These are phyloP conservation scores for Colletotrichum sansevieriae DNA, from an alignment of 2,329 filamentous ascomycete genomes.

Conservation along the genomic window DNA sequence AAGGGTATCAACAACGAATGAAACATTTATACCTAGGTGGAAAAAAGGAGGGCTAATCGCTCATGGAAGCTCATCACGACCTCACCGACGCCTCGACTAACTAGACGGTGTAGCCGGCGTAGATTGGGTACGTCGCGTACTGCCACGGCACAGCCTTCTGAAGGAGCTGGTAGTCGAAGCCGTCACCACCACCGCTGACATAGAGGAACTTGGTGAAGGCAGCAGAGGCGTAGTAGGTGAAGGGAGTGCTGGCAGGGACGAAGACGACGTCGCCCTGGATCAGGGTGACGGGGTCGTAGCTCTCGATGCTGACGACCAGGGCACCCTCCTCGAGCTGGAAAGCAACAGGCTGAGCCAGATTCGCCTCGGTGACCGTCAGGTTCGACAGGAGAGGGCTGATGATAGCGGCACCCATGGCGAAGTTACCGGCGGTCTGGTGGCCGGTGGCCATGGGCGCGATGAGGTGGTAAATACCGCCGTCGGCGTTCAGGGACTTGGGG, in stretches of 20 bases:
- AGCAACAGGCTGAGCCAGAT: constrained; percentile 34
- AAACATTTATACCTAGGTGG: constrained; percentile 19
- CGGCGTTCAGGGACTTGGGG: constrained; percentile 57
- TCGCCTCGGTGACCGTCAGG: constrained; percentile 23
- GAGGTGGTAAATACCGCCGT: constrained; percentile 55
- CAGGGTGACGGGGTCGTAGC: constrained; percentile 44
- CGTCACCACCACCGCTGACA: constrained; percentile 45
- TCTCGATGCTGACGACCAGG: constrained; percentile 43
- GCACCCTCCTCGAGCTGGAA: constrained; percentile 48
- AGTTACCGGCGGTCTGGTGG: constrained; percentile 55
- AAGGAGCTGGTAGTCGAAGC: constrained; percentile 45
- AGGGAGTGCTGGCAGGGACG: constrained; percentile 43
- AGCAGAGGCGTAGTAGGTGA: constrained; percentile 45
- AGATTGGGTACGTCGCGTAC: constrained; percentile 28
- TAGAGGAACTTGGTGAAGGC: constrained; percentile 47
- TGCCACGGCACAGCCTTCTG: constrained; percentile 22
- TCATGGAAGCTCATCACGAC: neutral
- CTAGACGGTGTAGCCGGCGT: constrained; percentile 26
- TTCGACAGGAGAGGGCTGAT: constrained; percentile 44
- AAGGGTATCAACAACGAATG: constrained; percentile 11
- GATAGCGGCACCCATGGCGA: constrained; percentile 59
- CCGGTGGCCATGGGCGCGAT: constrained; percentile 58
- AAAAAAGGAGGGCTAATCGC: neutral
- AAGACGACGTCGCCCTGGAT: constrained; percentile 48
- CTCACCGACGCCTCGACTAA: neutral